phyloP scores from a whole-genome alignment of 2,329 filamentous ascomycete genomes.

The Pseudonectria buxi region DNA sequence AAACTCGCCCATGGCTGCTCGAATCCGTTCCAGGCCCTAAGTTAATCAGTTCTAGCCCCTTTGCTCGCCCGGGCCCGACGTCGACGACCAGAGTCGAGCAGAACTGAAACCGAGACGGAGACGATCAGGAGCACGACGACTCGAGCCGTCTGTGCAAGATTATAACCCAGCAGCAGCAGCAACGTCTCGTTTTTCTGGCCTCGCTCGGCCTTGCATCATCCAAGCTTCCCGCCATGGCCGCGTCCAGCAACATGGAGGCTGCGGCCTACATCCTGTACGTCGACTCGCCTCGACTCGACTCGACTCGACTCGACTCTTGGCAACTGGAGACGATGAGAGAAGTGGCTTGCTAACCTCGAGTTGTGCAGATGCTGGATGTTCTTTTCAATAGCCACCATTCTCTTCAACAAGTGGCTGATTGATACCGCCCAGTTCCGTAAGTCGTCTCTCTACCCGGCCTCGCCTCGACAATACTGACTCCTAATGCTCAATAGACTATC shows the following conservation, averaged over 20 bases:
- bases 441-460: constrained; percentile 25
- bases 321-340: too few species aligned
- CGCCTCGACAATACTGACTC: background rate
- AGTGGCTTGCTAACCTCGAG: background rate
- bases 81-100: too few species aligned
- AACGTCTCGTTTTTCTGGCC: too few species aligned
- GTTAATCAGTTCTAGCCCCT: too few species aligned
- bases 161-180: too few species aligned
- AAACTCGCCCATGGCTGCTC: too few species aligned
- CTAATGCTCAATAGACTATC: constrained; percentile 6
- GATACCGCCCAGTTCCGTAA: constrained; percentile 68
- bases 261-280: constrained; percentile 7
- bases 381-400: constrained; percentile 75
- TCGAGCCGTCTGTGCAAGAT: too few species aligned
- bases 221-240: constrained; percentile 4
- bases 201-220: too few species aligned
- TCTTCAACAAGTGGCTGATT: constrained; percentile 90
- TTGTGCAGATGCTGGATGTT: constrained; percentile 64
- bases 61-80: too few species aligned
- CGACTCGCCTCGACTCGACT: background rate
- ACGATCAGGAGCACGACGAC: too few species aligned
- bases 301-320: background rate
- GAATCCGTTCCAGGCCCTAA: too few species aligned
- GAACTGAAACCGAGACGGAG: too few species aligned
- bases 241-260: constrained; percentile 9